A percentile compares a stretch with the other conserved stretches of the same genome.
Evolutionary conservation across 2,329 filamentous ascomycete species (phyloP).

Genomic region (Fusarium sp.): DNA sequence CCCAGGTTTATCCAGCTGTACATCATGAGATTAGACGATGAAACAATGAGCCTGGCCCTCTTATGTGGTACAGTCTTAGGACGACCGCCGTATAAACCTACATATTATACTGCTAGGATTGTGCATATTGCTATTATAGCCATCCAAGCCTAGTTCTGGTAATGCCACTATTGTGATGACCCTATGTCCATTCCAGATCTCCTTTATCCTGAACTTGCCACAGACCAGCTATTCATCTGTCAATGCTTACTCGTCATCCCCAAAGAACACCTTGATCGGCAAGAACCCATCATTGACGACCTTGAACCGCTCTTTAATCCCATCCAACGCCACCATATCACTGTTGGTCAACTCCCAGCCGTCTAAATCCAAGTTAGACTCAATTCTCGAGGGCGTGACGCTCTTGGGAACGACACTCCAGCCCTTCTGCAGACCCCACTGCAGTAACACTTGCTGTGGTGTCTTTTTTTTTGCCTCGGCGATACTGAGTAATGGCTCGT

Average conservation of each 20-base stretch:
- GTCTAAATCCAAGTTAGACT: slow-evolving; percentile 80
- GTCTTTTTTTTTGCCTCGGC: slow-evolving; percentile 77
- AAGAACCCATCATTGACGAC: slow-evolving; percentile 82
- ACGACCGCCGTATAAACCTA: no score
- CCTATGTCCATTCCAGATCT: no score
- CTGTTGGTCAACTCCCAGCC: slow-evolving; percentile 80
- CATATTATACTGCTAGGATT: no score
- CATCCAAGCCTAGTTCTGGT: no score
- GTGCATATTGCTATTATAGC: no score
- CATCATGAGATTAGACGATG: no score
- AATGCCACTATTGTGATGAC: no score
- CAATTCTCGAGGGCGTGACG: slow-evolving; percentile 79
- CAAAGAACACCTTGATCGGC: slow-evolving; percentile 84
- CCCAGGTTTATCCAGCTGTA: no score
- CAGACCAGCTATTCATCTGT: no score
- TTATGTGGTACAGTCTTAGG: no score
- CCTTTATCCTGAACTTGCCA: no score
- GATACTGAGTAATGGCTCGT: slow-evolving; percentile 71
- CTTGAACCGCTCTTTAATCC: slow-evolving; percentile 82
- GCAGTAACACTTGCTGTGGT: slow-evolving; percentile 80
- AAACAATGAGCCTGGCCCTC: no score
- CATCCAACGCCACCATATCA: slow-evolving; percentile 77
- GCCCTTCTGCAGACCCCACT: slow-evolving; percentile 85
- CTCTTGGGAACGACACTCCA: slow-evolving; percentile 90
- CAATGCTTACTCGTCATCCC: slow-evolving; percentile 76